A percentile compares a stretch with the other conserved stretches of the same genome.
Evolutionary conservation across 768 basidiomycete species (phyloP).

Genomic region (Lactifluus piperatus): DNA sequence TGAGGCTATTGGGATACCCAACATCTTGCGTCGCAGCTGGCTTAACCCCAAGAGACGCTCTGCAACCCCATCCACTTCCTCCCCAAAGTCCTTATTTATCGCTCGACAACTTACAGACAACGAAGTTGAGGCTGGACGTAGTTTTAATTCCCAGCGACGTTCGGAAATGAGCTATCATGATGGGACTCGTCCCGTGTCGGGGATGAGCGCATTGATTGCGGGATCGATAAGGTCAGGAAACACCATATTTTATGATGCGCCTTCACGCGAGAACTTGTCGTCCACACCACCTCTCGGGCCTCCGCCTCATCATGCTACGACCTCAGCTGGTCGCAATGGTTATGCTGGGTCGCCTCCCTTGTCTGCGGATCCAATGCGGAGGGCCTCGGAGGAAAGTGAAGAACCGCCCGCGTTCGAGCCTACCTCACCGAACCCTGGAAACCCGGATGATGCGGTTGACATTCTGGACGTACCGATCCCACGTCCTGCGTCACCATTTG

Average conservation of each 20-base stretch:
- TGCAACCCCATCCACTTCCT: background rate
- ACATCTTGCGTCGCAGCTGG: conserved; percentile 12
- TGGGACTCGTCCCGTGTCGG: conserved; percentile 47
- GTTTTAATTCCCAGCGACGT: conserved; percentile 24
- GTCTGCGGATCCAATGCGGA: conserved; percentile 15
- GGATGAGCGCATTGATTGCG: conserved; percentile 44
- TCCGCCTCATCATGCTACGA: conserved; percentile 25
- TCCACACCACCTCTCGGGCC: conserved; percentile 33
- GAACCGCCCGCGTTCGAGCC: conserved; percentile 10
- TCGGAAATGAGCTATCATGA: conserved; percentile 16
- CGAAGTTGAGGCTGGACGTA: conserved; percentile 24
- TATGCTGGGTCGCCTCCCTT: conserved; percentile 4
- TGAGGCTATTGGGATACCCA: conserved; percentile 12
- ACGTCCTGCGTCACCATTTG: conserved; percentile 44
- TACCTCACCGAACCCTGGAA: background rate
- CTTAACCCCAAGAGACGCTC: conserved; percentile 18
- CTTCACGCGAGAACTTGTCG: conserved; percentile 39
- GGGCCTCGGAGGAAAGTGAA: background rate
- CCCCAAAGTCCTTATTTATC: conserved; percentile 7
- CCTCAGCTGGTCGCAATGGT: background rate
- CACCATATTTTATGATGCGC: conserved; percentile 57
- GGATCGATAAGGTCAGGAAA: conserved; percentile 33
- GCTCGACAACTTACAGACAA: conserved; percentile 19
- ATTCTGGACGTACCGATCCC: conserved; percentile 53
- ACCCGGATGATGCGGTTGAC: conserved; percentile 30